phyloP scores from a whole-genome alignment of 164 flowering plant species.

The Berberis thunbergii region DNA sequence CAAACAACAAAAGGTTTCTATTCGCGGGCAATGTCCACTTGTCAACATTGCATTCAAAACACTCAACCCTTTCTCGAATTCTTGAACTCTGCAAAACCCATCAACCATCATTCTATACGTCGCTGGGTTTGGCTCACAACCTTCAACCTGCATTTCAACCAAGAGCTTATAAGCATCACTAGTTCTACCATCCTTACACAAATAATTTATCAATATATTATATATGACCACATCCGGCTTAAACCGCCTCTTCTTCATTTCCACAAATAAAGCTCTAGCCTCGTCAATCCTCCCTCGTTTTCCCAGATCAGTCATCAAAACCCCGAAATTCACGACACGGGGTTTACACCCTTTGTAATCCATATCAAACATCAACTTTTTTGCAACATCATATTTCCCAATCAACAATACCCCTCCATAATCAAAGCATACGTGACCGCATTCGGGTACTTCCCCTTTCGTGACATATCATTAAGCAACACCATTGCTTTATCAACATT shows the following conservation, averaged over 20 bases:
- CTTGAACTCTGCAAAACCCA: conserved; percentile 56
- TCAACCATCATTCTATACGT: conserved; percentile 79
- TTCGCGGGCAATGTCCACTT: conserved; percentile 47
- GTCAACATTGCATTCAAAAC: conserved; percentile 61
- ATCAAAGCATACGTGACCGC: conserved; percentile 60
- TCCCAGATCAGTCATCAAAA: conserved; percentile 73
- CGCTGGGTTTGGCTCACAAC: conserved; percentile 70
- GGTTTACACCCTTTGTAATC: conserved; percentile 78
- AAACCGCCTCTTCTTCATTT: conserved; percentile 64
- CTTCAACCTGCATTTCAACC: conserved; percentile 68
- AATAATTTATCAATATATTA: conserved; percentile 59
- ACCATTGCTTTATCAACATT: conserved; percentile 38
- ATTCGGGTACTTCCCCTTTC: conserved; percentile 47
- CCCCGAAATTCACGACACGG: conserved; percentile 47
- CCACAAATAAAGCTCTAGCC: conserved; percentile 44
- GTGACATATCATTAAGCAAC: conserved; percentile 54
- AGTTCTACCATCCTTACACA: conserved; percentile 47
- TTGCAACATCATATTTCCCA: conserved; percentile 51
- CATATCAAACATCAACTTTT: conserved; percentile 96
- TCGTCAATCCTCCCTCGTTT: conserved; percentile 68
- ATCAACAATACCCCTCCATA: conserved; percentile 72
- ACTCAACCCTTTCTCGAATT: conserved; percentile 53
- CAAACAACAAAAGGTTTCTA: conserved; percentile 50
- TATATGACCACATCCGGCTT: conserved; percentile 71
- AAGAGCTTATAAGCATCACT: conserved; percentile 62